phyloP scores from a whole-genome alignment of 2,329 filamentous ascomycete genomes.

The Diaporthe sp. region DNA sequence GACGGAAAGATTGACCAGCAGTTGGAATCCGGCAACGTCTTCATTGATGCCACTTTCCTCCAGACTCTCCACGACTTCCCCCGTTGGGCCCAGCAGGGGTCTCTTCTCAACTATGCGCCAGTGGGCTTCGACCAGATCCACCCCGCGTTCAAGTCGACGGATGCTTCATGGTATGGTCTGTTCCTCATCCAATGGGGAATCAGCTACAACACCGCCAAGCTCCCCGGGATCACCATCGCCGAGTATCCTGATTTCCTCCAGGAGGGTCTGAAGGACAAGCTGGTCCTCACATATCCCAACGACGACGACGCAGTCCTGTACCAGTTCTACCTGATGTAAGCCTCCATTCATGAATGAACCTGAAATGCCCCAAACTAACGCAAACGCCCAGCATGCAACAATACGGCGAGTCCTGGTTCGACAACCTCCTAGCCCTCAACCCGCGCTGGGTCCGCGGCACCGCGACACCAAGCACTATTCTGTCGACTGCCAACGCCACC shows the following conservation, averaged over 20 bases:
- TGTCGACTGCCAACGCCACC: constrained; percentile 43
- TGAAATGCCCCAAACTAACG: background rate
- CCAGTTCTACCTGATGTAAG: constrained; percentile 60
- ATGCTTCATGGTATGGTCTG: constrained; percentile 55
- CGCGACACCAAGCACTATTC: constrained; percentile 51
- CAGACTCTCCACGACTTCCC: constrained; percentile 64
- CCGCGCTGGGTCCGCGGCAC: constrained; percentile 65
- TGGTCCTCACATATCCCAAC: constrained; percentile 66
- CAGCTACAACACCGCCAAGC: constrained; percentile 49
- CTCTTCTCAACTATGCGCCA: constrained; percentile 61
- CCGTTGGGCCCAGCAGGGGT: constrained; percentile 59
- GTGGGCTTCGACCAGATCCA: constrained; percentile 55
- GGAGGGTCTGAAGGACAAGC: constrained; percentile 63
- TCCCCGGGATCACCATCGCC: constrained; percentile 34
- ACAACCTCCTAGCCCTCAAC: constrained; percentile 58
- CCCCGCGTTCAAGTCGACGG: constrained; percentile 52
- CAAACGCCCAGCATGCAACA: constrained; percentile 46
- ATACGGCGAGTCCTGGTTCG: constrained; percentile 58
- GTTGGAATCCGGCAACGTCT: constrained; percentile 49
- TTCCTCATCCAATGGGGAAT: constrained; percentile 51
- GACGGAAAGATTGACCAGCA: constrained; percentile 58
- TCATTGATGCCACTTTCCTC: constrained; percentile 58
- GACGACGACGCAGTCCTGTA: constrained; percentile 67
- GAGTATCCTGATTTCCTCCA: constrained; percentile 56
- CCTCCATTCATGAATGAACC: background rate